phyloP scores from a whole-genome alignment of 768 basidiomycete species.

The Hirschioporus abietinus region DNA sequence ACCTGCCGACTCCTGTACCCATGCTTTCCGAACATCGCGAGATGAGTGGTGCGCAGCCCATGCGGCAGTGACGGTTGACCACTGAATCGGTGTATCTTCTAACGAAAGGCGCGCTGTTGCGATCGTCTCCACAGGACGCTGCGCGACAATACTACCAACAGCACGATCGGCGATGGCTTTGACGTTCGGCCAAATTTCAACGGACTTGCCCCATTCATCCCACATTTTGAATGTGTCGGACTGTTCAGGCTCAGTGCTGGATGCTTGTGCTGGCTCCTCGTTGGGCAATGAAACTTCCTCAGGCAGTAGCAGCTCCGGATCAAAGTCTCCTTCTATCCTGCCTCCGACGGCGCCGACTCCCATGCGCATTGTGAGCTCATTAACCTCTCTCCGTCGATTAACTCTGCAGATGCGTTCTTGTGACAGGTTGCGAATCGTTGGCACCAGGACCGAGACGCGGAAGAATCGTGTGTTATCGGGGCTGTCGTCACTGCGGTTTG shows the following conservation, averaged over 20 bases:
- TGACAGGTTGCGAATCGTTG: slow-evolving; percentile 45
- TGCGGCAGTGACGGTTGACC: slow-evolving; percentile 60
- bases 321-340: slow-evolving; percentile 36
- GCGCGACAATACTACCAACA: slow-evolving; percentile 55
- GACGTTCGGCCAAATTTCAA: slow-evolving; percentile 68
- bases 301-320: slow-evolving; percentile 22
- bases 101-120: slow-evolving; percentile 36
- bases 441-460: slow-evolving; percentile 67
- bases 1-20: slow-evolving; percentile 49
- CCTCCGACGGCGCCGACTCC: slow-evolving; percentile 75
- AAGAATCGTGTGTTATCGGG: slow-evolving; percentile 43
- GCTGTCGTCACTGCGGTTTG: slow-evolving; percentile 16
- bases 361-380: slow-evolving; percentile 81
- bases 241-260: slow-evolving; percentile 15
- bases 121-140: background rate
- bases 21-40: slow-evolving; percentile 48
- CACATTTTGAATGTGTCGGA: slow-evolving; percentile 33
- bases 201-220: slow-evolving; percentile 62
- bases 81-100: slow-evolving; percentile 57
- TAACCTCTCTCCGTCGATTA: slow-evolving; percentile 64
- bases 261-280: slow-evolving; percentile 17
- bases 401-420: slow-evolving; percentile 56
- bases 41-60: slow-evolving; percentile 56
- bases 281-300: slow-evolving; percentile 11
- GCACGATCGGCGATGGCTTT: slow-evolving; percentile 72